These are phyloP conservation scores for Cyberlindnera americana DNA, from an alignment of 805 yeast genomes.

Conservation along the genomic window DNA sequence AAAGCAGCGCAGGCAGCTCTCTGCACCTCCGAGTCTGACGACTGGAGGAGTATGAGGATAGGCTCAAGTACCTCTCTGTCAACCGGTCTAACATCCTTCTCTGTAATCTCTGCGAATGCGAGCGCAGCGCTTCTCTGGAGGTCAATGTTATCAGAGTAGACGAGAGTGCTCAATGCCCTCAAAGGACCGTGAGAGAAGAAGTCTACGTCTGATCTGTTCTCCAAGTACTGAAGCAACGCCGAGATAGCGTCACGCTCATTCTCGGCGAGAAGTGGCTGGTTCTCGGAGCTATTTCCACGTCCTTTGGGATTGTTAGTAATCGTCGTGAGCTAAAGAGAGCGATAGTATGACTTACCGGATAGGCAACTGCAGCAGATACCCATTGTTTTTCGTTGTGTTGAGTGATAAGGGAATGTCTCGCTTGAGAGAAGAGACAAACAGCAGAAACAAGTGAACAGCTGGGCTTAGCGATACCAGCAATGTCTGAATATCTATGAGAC, in stretches of 20 bases:
- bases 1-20: slow-evolving; percentile 98
- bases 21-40: slow-evolving; percentile 90
- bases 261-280: slow-evolving; percentile 85
- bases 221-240: slow-evolving; percentile 81
- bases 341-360: slow-evolving; percentile 10
- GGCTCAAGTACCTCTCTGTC: slow-evolving; percentile 92
- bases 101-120: slow-evolving; percentile 98
- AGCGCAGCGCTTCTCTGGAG: slow-evolving; percentile 95
- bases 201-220: slow-evolving; percentile 83
- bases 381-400: slow-evolving; percentile 9
- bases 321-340: background rate
- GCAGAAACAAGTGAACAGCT: too few relatives aligned
- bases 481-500: too few relatives aligned
- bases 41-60: slow-evolving; percentile 79
- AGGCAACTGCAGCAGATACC: slow-evolving; percentile 25
- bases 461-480: too few relatives aligned
- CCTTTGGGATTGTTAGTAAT: slow-evolving; percentile 13
- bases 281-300: slow-evolving; percentile 30
- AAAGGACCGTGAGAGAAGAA: slow-evolving; percentile 83
- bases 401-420: slow-evolving; percentile 9
- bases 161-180: slow-evolving; percentile 86
- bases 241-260: slow-evolving; percentile 97
- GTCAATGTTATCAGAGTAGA: slow-evolving; percentile 91
- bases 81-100: slow-evolving; percentile 89
- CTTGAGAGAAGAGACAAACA: too few relatives aligned